Evolutionary conservation across 805 yeast species (phyloP).

Genomic region (Nakazawaea anatomiae): DNA sequence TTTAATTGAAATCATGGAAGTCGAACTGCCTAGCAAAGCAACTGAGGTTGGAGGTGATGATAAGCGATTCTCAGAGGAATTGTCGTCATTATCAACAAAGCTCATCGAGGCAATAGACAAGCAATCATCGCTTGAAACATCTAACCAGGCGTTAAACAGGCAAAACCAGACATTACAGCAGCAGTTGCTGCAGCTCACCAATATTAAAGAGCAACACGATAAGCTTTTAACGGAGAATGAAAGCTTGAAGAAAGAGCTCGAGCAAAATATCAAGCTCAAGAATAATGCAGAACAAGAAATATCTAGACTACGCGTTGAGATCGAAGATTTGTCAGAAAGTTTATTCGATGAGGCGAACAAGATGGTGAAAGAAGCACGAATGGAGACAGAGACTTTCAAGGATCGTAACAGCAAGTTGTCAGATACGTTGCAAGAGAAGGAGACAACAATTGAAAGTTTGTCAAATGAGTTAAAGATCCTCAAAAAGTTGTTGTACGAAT

Average conservation of each 20-base stretch:
- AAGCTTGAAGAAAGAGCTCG: constrained; percentile 19
- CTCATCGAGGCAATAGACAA: constrained; percentile 55
- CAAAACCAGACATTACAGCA: constrained; percentile 27
- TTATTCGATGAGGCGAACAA: constrained; percentile 79
- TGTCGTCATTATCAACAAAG: constrained; percentile 51
- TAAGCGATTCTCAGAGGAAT: constrained; percentile 46
- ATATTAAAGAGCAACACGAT: background rate
- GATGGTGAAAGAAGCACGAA: constrained; percentile 77
- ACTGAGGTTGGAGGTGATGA: constrained; percentile 26
- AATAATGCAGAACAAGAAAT: constrained; percentile 54
- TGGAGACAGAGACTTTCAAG: constrained; percentile 55
- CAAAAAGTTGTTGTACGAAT: constrained; percentile 50
- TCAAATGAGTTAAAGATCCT: constrained; percentile 64
- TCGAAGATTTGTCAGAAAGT: constrained; percentile 73
- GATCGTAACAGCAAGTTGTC: constrained; percentile 50
- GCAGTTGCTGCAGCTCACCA: constrained; percentile 20
- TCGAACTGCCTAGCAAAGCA: background rate
- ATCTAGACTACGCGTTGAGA: constrained; percentile 58
- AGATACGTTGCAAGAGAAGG: constrained; percentile 60
- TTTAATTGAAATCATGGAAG: background rate
- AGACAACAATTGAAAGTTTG: constrained; percentile 55
- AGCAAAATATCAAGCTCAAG: constrained; percentile 24
- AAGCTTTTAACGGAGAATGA: constrained; percentile 7
- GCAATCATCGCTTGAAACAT: constrained; percentile 50
- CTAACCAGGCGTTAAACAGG: constrained; percentile 30